phyloP scores from a whole-genome alignment of 192 early-diverging fungal species.

The Coemansia sp. region DNA sequence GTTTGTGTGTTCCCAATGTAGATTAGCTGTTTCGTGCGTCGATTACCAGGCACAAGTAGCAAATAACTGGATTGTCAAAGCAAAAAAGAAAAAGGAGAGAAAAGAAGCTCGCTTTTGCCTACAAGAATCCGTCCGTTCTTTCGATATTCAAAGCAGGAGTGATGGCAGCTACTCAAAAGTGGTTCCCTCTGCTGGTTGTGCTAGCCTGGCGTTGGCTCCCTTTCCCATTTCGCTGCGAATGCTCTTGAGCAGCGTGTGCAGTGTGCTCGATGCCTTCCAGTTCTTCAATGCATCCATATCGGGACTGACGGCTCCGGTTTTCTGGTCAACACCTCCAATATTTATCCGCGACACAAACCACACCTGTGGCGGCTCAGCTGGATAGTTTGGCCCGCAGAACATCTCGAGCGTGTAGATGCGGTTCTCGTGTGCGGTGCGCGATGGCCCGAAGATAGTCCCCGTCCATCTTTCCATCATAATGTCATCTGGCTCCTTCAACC shows the following conservation, averaged over 20 bases:
- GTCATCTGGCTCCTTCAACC: constrained; percentile 76
- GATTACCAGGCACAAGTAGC: too few species aligned
- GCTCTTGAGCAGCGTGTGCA: constrained; percentile 82
- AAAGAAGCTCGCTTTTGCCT: background rate
- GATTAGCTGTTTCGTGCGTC: too few species aligned
- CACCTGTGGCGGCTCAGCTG: constrained; percentile 76
- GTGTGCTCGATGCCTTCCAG: constrained; percentile 79
- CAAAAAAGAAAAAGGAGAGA: too few species aligned
- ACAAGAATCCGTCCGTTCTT: background rate
- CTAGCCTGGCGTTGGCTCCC: constrained; percentile 78
- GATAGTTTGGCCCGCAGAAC: constrained; percentile 84
- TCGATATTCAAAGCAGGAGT: background rate
- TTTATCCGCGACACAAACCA: constrained; percentile 84
- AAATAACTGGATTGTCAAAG: too few species aligned
- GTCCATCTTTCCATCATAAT: constrained; percentile 85
- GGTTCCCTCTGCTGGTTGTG: constrained; percentile 86
- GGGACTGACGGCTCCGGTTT: constrained; percentile 75
- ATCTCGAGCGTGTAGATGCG: constrained; percentile 90
- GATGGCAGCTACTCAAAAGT: constrained; percentile 23
- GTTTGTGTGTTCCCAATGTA: too few species aligned
- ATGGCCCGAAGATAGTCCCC: constrained; percentile 90
- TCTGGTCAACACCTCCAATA: constrained; percentile 81
- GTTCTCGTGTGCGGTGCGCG: constrained; percentile 84
- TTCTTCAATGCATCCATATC: constrained; percentile 72
- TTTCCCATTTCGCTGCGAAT: constrained; percentile 89